A percentile compares a stretch with the other conserved stretches of the same genome.
Evolutionary conservation across 768 basidiomycete species (phyloP).

Genomic region (Xerocomellus chrysenteron): DNA sequence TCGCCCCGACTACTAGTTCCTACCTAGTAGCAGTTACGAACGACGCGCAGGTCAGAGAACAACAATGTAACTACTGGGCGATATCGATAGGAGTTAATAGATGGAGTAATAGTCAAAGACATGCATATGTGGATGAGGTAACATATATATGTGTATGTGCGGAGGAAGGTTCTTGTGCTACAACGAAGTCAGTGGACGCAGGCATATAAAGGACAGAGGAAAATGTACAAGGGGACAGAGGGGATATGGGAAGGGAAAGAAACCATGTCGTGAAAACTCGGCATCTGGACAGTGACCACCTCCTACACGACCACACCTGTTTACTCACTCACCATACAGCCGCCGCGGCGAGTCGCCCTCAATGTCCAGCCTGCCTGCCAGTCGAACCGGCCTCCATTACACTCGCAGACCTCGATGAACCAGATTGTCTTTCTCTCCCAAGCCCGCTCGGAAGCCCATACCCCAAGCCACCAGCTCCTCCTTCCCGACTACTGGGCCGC

Average conservation of each 20-base stretch:
- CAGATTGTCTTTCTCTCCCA: constrained; percentile 26
- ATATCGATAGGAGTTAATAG: not conserved
- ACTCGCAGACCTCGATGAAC: constrained; percentile 34
- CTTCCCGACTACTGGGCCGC: constrained; percentile 13
- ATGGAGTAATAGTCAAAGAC: not conserved
- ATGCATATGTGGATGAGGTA: constrained; percentile 10
- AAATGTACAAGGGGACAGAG: not conserved
- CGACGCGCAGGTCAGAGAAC: not conserved
- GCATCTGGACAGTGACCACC: not conserved
- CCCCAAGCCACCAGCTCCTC: constrained; percentile 4
- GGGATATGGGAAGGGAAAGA: not conserved
- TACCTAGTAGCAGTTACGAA: not conserved
- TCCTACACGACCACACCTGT: not conserved
- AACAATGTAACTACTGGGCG: not conserved
- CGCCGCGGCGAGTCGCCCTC: constrained; percentile 24
- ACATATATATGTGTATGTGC: constrained; percentile 11
- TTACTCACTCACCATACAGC: constrained; percentile 5
- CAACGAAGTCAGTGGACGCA: constrained; percentile 3
- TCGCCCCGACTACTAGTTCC: not conserved
- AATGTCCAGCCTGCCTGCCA: constrained; percentile 36
- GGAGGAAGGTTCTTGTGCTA: constrained; percentile 9
- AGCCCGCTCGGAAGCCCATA: constrained; percentile 13
- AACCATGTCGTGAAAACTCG: not conserved
- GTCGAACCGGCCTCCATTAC: constrained; percentile 15
- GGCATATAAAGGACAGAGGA: not conserved